Evolutionary conservation across 2,329 filamentous ascomycete genomes (phyloP), one percentile per base, ranked within the genome.

Genomic region (Triangularia verruculosa): DNA sequence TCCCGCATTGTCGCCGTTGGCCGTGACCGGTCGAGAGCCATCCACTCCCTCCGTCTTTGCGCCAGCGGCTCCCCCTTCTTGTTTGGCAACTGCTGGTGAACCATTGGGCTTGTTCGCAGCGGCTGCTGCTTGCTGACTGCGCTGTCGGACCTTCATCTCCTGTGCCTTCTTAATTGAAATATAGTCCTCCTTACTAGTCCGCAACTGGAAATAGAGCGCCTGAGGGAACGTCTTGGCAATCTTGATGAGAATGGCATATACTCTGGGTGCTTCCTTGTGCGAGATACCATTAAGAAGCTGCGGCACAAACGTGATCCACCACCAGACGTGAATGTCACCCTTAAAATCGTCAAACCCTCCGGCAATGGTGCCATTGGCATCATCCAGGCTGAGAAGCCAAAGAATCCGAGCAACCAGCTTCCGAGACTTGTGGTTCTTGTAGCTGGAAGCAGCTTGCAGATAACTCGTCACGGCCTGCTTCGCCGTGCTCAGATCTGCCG

Each of bases 271-370:
- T 77, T 99, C 96, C 70, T 94, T 93, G 73, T 97, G 89, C 1
- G 91, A 92, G 58, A 99, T 83, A 59, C 94, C 95, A 52, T 92
- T 94, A 30, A 99, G 86, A 51, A 99, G 84, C 76, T 99, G 95
- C 17, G 95, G 95, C 67, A 99, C 98, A 75, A 96, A 99, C 0
- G 94, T 98, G 70, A 98, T 97, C 95, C 95, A 99, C 78, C 98
- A 99, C 95, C 95, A 99, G 12, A 96, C 92, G 0, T 93, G 93
- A 1, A 93, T 96, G 70, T 99, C 96, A 59, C 95, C 95, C 80
- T 98, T 97, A 80, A 95, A 99, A 70, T 94, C 92, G 68, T 97
- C 92, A 69, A 97, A 99, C 12, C 94, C 92, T 70, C 87, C 83
- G 0, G 92, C 90, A 65, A 99, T 89, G 39, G 86, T 89, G 12